phyloP scores from a whole-genome alignment of 1,284 basidiomycete genomes.

The Cystobasidium sp. region DNA sequence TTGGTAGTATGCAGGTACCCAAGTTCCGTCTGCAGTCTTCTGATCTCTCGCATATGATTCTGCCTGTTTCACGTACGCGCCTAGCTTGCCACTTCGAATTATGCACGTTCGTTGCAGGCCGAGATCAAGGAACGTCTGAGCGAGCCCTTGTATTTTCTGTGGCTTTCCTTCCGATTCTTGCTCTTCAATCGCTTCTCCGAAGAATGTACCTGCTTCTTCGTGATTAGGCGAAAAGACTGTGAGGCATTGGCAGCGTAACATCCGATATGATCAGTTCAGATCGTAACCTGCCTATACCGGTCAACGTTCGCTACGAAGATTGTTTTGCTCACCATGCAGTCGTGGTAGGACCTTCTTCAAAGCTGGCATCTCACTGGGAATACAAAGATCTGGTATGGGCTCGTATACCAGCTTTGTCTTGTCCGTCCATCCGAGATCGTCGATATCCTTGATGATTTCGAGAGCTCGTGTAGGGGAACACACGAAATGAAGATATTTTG shows the following conservation, averaged over 20 bases:
- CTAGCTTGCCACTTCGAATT: slow-evolving; percentile 75
- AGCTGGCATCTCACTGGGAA: slow-evolving; percentile 74
- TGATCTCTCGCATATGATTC: slow-evolving; percentile 55
- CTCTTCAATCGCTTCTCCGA: slow-evolving; percentile 48
- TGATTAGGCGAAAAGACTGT: slow-evolving; percentile 58
- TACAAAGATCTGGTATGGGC: slow-evolving; percentile 65
- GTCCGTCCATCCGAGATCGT: slow-evolving; percentile 57
- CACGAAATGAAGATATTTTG: slow-evolving; percentile 78
- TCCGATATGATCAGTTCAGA: neutral
- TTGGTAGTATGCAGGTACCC: slow-evolving; percentile 80
- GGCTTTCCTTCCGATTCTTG: slow-evolving; percentile 29
- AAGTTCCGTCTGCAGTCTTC: slow-evolving; percentile 56
- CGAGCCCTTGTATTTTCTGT: slow-evolving; percentile 47
- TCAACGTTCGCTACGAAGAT: neutral
- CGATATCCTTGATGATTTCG: slow-evolving; percentile 69
- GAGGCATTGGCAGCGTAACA: neutral
- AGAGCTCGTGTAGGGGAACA: slow-evolving; percentile 76
- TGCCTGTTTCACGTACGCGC: slow-evolving; percentile 66
- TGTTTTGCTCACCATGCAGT: slow-evolving; percentile 61
- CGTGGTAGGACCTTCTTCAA: slow-evolving; percentile 67
- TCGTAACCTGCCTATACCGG: slow-evolving; percentile 58
- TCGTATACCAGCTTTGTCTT: slow-evolving; percentile 47
- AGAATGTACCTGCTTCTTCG: slow-evolving; percentile 59
- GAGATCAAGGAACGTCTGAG: slow-evolving; percentile 45
- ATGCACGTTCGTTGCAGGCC: slow-evolving; percentile 64